Evolutionary conservation across 1,284 basidiomycete genomes (phyloP), one percentile per base, ranked within the genome.

Genomic region (Lignosus rhinocerotis): DNA sequence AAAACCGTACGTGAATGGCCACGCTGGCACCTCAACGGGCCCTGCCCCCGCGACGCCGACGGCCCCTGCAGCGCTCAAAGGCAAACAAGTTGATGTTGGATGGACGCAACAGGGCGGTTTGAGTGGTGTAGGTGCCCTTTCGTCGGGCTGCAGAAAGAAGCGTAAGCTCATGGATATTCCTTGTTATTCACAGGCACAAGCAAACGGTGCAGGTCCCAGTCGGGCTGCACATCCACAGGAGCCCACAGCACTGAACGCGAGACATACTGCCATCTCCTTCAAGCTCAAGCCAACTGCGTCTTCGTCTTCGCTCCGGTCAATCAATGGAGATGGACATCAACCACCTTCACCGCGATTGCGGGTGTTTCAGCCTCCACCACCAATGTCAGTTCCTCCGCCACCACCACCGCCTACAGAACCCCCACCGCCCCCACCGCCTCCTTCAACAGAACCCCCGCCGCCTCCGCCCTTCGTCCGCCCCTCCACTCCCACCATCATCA

Each of bases 51-150:
- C 68, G 58, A 68, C 69, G 45, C 70, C 71, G 16, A 68, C 69
- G 16, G 72, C 69, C 11, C 70, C 73, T 48, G 60, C 53, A 42
- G 54, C 65, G 58, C 65, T 66, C 60, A 74, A 73, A 62, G 73
- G 71, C 47, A 74, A 75, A 60, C 71, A 74, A 59, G 70, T 72
- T 44, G 73, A 75, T 19, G 56, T 51, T 48, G 58, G 53, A 43
- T 59, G 61, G 53, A 36, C 50, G 42, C 63, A 64, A 47, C 51
- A 45, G 34, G 55, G 61, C 17, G 63, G 61, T 47, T 56, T 63
- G 51, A 66, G 62, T 63, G 66, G 59, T 57, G 67, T 67, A 61
- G 64, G 67, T 66, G 64, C 61, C 57, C 51, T 55, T 53, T 62
- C 52, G 47, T 47, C 44, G 57, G 61, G 61, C 56, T 57, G 51